phyloP scores from a whole-genome alignment of 139 green algal genomes.

The Micromonas commoda region DNA sequence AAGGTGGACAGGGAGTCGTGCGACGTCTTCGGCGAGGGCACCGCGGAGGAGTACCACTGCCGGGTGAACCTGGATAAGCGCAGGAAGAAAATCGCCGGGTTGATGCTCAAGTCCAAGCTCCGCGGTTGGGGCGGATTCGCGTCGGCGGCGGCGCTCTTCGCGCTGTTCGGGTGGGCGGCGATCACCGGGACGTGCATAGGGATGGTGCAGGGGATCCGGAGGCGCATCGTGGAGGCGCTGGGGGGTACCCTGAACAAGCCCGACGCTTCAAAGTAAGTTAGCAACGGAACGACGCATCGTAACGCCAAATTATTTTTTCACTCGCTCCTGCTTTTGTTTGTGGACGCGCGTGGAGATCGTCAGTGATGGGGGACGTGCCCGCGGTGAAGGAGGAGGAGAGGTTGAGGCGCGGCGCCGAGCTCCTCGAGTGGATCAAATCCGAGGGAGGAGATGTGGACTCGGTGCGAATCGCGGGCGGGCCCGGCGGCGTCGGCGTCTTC shows the following conservation, averaged over 20 bases:
- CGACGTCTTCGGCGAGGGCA: background rate
- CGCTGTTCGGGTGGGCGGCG: background rate
- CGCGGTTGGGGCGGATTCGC: background rate
- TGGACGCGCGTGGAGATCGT: no score
- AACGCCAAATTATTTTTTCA: no score
- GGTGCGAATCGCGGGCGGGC: no score
- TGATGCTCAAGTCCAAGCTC: slow-evolving; percentile 4
- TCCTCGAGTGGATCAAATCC: no score
- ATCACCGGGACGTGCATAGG: background rate
- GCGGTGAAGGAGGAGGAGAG: no score
- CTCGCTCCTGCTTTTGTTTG: no score
- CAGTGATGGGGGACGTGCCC: no score
- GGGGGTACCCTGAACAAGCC: background rate
- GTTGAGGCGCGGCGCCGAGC: no score
- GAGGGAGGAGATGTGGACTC: no score
- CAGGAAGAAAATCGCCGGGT: background rate
- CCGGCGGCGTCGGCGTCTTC: background rate
- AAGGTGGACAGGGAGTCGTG: slow-evolving; percentile 6
- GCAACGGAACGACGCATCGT: no score
- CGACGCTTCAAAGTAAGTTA: no score
- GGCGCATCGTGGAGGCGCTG: background rate
- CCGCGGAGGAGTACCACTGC: background rate
- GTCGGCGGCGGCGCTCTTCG: background rate
- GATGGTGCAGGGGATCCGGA: background rate
- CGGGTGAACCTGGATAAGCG: background rate